phyloP scores from a whole-genome alignment of 208 protist species.

The Trypanosoma conorhini region DNA sequence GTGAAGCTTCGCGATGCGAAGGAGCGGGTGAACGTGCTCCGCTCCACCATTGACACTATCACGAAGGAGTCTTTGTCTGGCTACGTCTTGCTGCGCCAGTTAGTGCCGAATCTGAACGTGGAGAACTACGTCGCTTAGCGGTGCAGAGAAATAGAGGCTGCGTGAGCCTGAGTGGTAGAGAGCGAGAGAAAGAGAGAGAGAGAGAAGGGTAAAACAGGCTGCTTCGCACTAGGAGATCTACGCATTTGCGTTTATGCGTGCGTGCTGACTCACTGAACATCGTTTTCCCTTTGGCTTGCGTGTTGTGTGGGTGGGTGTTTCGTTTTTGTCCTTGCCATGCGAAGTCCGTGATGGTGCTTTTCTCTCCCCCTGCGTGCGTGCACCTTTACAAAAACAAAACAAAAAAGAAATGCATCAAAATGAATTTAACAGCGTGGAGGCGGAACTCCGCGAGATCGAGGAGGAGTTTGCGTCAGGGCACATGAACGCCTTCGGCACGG shows the following conservation, averaged over 20 bases:
- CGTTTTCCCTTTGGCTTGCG: not conserved
- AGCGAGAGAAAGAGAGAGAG: not conserved
- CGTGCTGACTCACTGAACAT: not conserved
- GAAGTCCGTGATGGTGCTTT: not conserved
- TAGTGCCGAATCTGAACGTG: slow-evolving; percentile 77
- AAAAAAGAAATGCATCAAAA: slow-evolving; percentile 42
- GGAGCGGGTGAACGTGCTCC: slow-evolving; percentile 56
- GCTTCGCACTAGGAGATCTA: not conserved
- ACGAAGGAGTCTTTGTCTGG: slow-evolving; percentile 51
- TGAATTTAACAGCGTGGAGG: slow-evolving; percentile 74
- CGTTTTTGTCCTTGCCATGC: not conserved
- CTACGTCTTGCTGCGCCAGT: slow-evolving; percentile 61
- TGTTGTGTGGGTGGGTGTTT: not conserved
- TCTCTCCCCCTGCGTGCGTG: not conserved
- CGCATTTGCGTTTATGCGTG: not conserved
- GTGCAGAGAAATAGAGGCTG: not conserved
- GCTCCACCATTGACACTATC: slow-evolving; percentile 65
- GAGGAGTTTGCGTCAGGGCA: slow-evolving; percentile 76
- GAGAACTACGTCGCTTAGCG: slow-evolving; percentile 68
- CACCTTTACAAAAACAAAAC: not conserved
- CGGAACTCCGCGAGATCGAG: slow-evolving; percentile 83
- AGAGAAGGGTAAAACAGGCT: not conserved
- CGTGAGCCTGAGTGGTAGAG: not conserved
- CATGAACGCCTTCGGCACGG: slow-evolving; percentile 85
- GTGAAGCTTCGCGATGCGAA: slow-evolving; percentile 63